Evolutionary conservation across 2,329 filamentous ascomycete species (phyloP).

Genomic region (Cordyceps cateniannulata): DNA sequence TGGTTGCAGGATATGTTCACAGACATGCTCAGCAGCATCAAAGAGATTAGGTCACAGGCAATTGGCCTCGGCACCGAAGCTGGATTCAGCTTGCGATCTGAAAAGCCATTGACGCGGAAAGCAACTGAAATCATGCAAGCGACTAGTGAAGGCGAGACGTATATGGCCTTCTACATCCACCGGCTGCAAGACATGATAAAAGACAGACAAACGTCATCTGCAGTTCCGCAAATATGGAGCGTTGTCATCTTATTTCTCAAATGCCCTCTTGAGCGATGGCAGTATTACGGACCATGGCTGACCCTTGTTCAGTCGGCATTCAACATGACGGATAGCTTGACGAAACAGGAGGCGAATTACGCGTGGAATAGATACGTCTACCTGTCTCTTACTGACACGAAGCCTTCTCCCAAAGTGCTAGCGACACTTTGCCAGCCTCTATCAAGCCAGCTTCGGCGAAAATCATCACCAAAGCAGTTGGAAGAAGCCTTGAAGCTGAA

Average conservation of each 20-base stretch:
- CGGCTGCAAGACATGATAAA: constrained; percentile 64
- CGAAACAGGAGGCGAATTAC: constrained; percentile 69
- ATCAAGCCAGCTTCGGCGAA: constrained; percentile 60
- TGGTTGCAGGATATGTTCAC: constrained; percentile 82
- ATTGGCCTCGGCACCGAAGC: constrained; percentile 68
- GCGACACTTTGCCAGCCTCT: constrained; percentile 58
- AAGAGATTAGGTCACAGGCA: constrained; percentile 69
- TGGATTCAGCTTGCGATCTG: constrained; percentile 61
- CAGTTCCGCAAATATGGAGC: constrained; percentile 86
- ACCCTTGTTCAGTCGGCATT: constrained; percentile 76
- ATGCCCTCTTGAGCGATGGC: constrained; percentile 61
- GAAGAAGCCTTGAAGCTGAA: constrained; percentile 46
- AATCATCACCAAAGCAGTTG: constrained; percentile 48
- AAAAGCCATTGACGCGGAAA: constrained; percentile 59
- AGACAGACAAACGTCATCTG: constrained; percentile 40
- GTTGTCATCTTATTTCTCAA: constrained; percentile 73
- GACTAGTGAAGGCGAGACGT: constrained; percentile 46
- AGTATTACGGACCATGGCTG: constrained; percentile 68
- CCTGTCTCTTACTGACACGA: constrained; percentile 58
- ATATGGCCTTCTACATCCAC: constrained; percentile 62
- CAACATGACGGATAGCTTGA: constrained; percentile 66
- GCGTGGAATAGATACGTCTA: constrained; percentile 86
- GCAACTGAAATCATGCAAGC: constrained; percentile 58
- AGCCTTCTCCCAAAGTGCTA: constrained; percentile 36
- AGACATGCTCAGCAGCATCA: constrained; percentile 71